Evolutionary conservation across 192 early-diverging fungal species (phyloP), one percentile per base, ranked within the genome.

Genomic region (Gonapodya prolifera): DNA sequence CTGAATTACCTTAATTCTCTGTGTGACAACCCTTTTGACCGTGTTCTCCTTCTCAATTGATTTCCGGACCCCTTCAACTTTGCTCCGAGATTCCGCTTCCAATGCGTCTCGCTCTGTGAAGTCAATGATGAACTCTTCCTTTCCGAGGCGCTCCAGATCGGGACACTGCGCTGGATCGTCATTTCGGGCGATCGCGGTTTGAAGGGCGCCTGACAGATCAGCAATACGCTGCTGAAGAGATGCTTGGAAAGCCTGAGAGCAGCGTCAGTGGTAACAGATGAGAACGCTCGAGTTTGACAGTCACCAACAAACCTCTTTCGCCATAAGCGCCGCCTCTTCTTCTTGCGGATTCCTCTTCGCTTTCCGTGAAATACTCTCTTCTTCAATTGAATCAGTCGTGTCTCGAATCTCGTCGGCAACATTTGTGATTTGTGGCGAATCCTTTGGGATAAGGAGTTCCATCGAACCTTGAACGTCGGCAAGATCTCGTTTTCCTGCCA

Each of bases 71-170:
- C 76, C 70, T 32, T 74, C 76, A 0, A 88, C 78, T 2, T 74
- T 77, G 1, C 74, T 81, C 2, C 84, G 86, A 0, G 84, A 75
- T 69, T 81, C 76, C 16, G 36, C 80, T 0, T 79, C 32, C 16
- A 89, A 75, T 28, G 81, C 35, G 32, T 89, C 87, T 28, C 86
- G 76, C 75, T 88, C 83, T 34, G 84, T 82, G 75, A 83, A 86
- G 75, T 89, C 86, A 71, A 89, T 70, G 32, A 89, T 81, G 77
- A 89, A 88, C 45, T 89, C 87, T 2, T 81, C 78, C 70, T 79
- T 70, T 23, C 77, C 76, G 28, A 89, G 35, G 69, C 79, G 78
- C 75, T 89, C 87, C 13, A 89, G 34, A 0, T 78, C 69, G 0
- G 85, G 45, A 61, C 45, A 61, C 45, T 61, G 84, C 13, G 85